Percentiles rank a stretch among this genome's conserved stretches.
Evolutionary conservation across 163 green algal genomes (phyloP).

Genomic region (Scenedesmus sp.): DNA sequence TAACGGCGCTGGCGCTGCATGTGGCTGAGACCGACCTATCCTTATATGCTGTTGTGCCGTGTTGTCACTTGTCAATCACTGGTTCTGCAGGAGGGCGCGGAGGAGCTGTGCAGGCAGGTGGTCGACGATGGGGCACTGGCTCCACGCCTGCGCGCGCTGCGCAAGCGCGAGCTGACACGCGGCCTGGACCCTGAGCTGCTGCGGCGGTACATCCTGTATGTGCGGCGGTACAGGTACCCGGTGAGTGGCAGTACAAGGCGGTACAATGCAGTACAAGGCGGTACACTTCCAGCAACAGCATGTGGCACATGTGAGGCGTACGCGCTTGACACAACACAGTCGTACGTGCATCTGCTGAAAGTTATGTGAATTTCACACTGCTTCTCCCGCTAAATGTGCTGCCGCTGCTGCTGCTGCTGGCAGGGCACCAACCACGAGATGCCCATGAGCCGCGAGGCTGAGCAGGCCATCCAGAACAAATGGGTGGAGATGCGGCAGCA

Average conservation of each 20-base stretch:
- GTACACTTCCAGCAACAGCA: not conserved
- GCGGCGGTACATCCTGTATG: slow-evolving; percentile 94
- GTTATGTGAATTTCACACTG: not conserved
- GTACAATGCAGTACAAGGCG: not conserved
- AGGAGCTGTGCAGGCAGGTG: slow-evolving; percentile 22
- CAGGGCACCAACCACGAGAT: slow-evolving; percentile 51
- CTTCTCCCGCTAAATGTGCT: not conserved
- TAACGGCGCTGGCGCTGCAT: no score
- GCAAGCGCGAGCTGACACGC: slow-evolving; percentile 41
- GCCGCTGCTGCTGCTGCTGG: not conserved
- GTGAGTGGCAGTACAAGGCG: slow-evolving; percentile 10
- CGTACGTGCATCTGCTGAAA: not conserved
- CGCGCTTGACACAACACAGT: not conserved
- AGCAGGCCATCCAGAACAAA: slow-evolving; percentile 48
- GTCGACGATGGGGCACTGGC: slow-evolving; percentile 5
- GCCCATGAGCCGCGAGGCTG: slow-evolving; percentile 48
- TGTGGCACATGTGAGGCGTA: not conserved
- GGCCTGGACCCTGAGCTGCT: slow-evolving; percentile 87
- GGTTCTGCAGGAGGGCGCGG: slow-evolving; percentile 21
- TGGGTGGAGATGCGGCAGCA: slow-evolving; percentile 46
- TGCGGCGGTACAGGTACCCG: slow-evolving; percentile 67
- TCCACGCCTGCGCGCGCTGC: slow-evolving; percentile 35
- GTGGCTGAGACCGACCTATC: no score
- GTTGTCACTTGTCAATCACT: not conserved
- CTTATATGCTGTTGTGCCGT: not conserved